phyloP scores from a whole-genome alignment of 208 protist species.

The Angomonas deanei region DNA sequence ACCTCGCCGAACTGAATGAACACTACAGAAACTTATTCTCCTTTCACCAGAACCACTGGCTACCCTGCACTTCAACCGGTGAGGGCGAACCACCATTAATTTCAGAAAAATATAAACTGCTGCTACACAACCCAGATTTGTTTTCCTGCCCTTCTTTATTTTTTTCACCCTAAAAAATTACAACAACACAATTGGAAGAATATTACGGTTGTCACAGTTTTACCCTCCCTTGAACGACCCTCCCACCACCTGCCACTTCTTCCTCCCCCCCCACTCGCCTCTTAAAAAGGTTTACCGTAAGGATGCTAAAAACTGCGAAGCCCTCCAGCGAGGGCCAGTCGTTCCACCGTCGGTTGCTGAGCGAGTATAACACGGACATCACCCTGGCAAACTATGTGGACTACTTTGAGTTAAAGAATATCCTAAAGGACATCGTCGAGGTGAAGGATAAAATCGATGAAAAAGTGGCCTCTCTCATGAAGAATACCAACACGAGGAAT shows the following conservation, averaged over 20 bases:
- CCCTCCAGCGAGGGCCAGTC: conserved; percentile 59
- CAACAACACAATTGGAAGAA: too few species aligned
- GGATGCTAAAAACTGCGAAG: conserved; percentile 66
- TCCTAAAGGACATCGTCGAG: conserved; percentile 64
- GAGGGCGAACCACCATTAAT: too few species aligned
- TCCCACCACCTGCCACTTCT: too few species aligned
- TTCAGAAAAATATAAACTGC: too few species aligned
- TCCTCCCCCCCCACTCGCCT: not conserved
- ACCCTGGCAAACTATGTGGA: conserved; percentile 77
- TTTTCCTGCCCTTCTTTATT: conserved; percentile 4
- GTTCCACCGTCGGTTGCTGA: conserved; percentile 76
- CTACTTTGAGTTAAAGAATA: conserved; percentile 79
- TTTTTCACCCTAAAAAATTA: too few species aligned
- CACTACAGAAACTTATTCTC: too few species aligned
- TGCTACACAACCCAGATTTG: not conserved
- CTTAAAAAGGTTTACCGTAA: not conserved
- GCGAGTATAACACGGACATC: conserved; percentile 81
- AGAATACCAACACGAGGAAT: not conserved
- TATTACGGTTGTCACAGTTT: too few species aligned
- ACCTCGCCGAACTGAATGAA: too few species aligned
- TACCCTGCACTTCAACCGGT: too few species aligned
- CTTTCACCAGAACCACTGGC: too few species aligned
- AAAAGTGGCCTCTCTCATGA: not conserved
- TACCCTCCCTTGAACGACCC: too few species aligned
- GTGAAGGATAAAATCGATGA: conserved; percentile 35